Evolutionary conservation across 768 basidiomycete genomes (phyloP).

Genomic region (Pleurotus ostreatus): DNA sequence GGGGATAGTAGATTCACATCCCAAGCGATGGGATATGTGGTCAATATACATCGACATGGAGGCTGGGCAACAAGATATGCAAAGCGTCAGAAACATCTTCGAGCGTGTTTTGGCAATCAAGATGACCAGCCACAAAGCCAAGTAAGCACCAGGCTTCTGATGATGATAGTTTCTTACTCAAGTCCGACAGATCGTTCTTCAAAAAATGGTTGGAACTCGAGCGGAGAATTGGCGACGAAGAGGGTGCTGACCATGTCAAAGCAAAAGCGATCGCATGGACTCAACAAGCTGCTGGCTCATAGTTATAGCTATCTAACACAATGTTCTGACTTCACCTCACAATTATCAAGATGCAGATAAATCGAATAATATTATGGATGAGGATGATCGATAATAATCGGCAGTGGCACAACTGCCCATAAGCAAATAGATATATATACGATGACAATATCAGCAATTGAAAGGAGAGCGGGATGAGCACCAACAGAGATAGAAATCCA

Average conservation of each 20-base stretch:
- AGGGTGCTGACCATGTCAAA: constrained; percentile 78
- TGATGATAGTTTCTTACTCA: background rate
- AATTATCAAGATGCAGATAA: constrained; percentile 20
- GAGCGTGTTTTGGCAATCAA: constrained; percentile 78
- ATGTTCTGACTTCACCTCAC: constrained; percentile 12
- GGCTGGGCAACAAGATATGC: constrained; percentile 72
- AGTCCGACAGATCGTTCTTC: constrained; percentile 71
- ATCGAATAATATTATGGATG: constrained; percentile 6
- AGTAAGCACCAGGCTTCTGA: constrained; percentile 46
- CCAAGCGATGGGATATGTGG: constrained; percentile 95
- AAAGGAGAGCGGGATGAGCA: constrained; percentile 25
- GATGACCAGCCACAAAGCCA: constrained; percentile 93
- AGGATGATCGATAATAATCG: constrained; percentile 17
- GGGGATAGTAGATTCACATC: constrained; percentile 92
- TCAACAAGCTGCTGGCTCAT: constrained; percentile 44
- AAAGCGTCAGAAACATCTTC: constrained; percentile 82
- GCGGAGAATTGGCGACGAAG: constrained; percentile 80
- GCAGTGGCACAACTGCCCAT: constrained; percentile 26
- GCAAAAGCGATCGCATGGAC: constrained; percentile 91
- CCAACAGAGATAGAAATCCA: constrained; percentile 40
- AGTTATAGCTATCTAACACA: constrained; percentile 25
- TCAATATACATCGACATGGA: constrained; percentile 97
- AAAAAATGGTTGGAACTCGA: constrained; percentile 97
- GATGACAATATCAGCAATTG: constrained; percentile 20
- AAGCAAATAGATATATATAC: constrained; percentile 28